Base-by-base conservation (phyloP, 208 protist species). In the Crithidia acanthocephali region DNA sequence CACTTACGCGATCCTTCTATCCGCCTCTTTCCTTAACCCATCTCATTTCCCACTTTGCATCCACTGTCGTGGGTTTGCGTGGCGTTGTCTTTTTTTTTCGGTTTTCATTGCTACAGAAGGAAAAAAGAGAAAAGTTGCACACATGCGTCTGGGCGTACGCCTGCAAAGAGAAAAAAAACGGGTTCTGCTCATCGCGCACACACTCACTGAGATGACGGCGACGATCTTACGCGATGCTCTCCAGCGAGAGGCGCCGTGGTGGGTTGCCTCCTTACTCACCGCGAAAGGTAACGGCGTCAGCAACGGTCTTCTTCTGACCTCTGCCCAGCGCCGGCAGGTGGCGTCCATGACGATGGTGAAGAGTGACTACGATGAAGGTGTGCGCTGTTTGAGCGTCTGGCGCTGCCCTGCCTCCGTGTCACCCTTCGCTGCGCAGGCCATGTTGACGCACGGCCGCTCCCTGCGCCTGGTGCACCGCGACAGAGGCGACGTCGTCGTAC, bases 401-500 rank as follows among this genome's bases (percentile, higher is more conserved):
- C 5, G 40, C 28, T 7, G 30, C 27, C 0, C 23, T 3, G 47
- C 42, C 7, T 11, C 3, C 3, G 37, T 33, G 2, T 15, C 15
- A 7, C 62, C 44, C n/a, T 0, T 45, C 6, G 58, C 47, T 10
- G 40, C 53, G 13, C 56, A 59, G 57, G 68, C 65, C 2, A 60
- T 68, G 45, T 27, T 85, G 20, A 59, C 63, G 27, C 83, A 84
- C 45, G 56, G 63, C 16, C 63, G 79, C 5, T 50, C 50, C 2
- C 35, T 64, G 13, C 33, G 74, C 22, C 28, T 59, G 5, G 52
- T 89, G 20, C 58, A 40, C 33, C 13, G 23, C 0, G 68, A 57
- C 20, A 20, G 58, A 15, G 87, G 87, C 15, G 87, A 92, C 50
- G 52, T 64, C 1, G 22, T 32, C 15, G 1, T 52, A 20, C 58